Percentiles rank a stretch among this genome's conserved stretches.
Conservation (phyloP, 805 yeast species). For the Pichia manshurica region DNA sequence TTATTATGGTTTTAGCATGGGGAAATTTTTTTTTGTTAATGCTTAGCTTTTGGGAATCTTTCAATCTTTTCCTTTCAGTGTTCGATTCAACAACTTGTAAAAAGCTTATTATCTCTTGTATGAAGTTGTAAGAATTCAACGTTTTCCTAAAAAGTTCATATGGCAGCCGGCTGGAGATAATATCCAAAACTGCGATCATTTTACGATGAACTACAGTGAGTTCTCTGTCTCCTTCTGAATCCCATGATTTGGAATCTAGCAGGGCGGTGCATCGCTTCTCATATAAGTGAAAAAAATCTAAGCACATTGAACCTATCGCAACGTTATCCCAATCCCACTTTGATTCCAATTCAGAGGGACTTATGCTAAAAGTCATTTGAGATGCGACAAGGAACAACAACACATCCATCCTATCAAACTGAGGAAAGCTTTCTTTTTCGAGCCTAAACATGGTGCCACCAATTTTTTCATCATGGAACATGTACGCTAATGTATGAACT, state of each 20-base stretch:
- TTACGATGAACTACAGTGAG: conserved; percentile 17
- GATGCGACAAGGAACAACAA: conserved; percentile 5
- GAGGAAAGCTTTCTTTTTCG: background rate
- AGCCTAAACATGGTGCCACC: conserved; percentile 1
- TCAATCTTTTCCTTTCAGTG: conserved; percentile 32
- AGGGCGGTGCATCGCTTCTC: conserved; percentile 9
- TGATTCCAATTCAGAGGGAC: background rate
- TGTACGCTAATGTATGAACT: background rate
- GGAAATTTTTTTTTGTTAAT: conserved; percentile 43
- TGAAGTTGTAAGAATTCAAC: conserved; percentile 35
- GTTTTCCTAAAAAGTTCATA: conserved; percentile 37
- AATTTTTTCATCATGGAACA: conserved; percentile 8
- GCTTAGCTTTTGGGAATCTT: conserved; percentile 17
- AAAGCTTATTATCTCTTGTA: conserved; percentile 33
- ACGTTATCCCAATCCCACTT: conserved; percentile 3
- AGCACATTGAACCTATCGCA: conserved; percentile 7
- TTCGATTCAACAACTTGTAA: conserved; percentile 38
- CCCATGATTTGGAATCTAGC: conserved; percentile 1
- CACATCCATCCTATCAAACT: background rate
- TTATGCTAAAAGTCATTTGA: conserved; percentile 7
- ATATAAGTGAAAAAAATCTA: conserved; percentile 27
- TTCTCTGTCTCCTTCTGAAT: conserved; percentile 1
- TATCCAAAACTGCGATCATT: conserved; percentile 32
- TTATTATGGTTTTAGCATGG: conserved; percentile 55
- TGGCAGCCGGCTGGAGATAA: conserved; percentile 37